Conservation (phyloP, 2,329 filamentous ascomycete genomes). For the Fusarium mundagurra region DNA sequence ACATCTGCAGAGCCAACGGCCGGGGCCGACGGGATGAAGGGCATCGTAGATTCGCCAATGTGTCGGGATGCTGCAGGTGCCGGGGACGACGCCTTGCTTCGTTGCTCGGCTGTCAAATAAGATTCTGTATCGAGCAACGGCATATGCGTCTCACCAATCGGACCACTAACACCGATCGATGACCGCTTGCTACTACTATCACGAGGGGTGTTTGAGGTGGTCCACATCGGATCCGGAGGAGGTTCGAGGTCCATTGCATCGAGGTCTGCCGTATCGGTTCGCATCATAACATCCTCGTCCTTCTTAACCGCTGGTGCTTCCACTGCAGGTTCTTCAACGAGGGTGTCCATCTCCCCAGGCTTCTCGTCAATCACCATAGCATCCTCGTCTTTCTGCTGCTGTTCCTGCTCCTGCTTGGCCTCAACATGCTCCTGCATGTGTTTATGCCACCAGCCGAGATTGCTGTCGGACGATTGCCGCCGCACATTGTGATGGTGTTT, state of each 20-base stretch:
- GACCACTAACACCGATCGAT: constrained; percentile 40
- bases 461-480: constrained; percentile 70
- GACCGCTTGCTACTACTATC: constrained; percentile 40
- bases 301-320: constrained; percentile 22
- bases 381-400: constrained; percentile 46
- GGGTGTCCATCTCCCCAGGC: constrained; percentile 33
- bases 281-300: constrained; percentile 43
- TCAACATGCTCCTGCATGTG: constrained; percentile 84
- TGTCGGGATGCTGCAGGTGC: constrained; percentile 32
- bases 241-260: constrained; percentile 54
- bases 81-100: constrained; percentile 32
- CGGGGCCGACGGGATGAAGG: constrained; percentile 37
- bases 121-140: constrained; percentile 38
- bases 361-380: constrained; percentile 45
- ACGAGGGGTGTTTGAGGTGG: constrained; percentile 47
- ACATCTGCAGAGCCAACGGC: constrained; percentile 32
- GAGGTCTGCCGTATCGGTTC: constrained; percentile 53
- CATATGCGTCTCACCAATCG: constrained; percentile 42
- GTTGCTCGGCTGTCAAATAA: constrained; percentile 31
- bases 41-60: constrained; percentile 41
- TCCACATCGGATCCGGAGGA: constrained; percentile 56
- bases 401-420: constrained; percentile 63
- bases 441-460: constrained; percentile 77
- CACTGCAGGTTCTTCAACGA: constrained; percentile 34
- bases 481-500: constrained; percentile 46